Base-by-base conservation (phyloP, 805 yeast genomes). In the Candida multigemmis region DNA sequence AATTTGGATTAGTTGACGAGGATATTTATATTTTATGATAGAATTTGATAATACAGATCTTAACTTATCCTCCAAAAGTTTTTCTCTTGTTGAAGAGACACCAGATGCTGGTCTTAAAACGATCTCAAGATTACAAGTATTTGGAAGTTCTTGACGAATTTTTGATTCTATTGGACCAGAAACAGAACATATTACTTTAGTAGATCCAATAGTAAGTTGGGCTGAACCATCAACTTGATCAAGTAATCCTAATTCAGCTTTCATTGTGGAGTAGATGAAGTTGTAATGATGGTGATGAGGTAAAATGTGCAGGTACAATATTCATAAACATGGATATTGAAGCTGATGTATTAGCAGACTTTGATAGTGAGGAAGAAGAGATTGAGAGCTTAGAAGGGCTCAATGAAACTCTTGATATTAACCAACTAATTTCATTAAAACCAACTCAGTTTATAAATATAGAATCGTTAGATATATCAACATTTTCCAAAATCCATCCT, bases 141-240 rank as follows among this genome's bases (percentile, higher is more conserved):
- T 77, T 7, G 96, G 95, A 18, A 77, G 51, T 48, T 89, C 97
- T 46, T 86, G 94, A 40, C 89, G 70, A 9, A 73, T 53, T 47
- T 77, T 79, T 7, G 84, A 77, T 43, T 89, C 96, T 16, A 89
- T 68, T 0, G 98, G 98, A 0, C 98, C 98, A 1, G 87, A 70
- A 1, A 89, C 87, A 0, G 95, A 75, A 22, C 78, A 73, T 2
- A 87, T 53, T 3, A 81, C 75, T 31, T 69, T 69, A 1, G 80
- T 71, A 11, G 50, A 49, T 2, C 68, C 72, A n/a, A 56, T 47
- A 10, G 54, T 46, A 31, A 76, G 60, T 14, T 68, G 68, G 1
- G 89, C 76, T 1, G 94, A 82, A 1, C 96, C 96, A 48, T 85
- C 95, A 2, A 78, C 89, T 35, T 74, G 68, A 29, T 58, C 54